Base-by-base conservation (phyloP, 2,329 filamentous ascomycete genomes). In the Huntiella omanensis region DNA sequence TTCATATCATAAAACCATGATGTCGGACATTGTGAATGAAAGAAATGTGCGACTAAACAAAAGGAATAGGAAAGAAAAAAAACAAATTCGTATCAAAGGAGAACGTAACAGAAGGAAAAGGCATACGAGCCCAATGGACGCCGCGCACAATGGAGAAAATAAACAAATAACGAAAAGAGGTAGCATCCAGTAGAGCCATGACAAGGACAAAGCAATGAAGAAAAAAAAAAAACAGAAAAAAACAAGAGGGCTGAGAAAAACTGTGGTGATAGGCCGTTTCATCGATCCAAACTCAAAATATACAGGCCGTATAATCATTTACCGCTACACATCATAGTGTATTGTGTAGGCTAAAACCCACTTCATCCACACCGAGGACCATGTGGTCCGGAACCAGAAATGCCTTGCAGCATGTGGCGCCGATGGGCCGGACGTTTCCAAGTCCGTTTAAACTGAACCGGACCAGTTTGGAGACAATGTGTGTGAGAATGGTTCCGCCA, bases 11-110 rank as follows among this genome's bases (percentile, higher is more conserved):
- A 33, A 33, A 43, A 43, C 17, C 28, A 16, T 43, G 22, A 43
- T 43, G 40, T 34, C 40, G 34, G 40, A 43, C 32, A 34, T 17
- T 41, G n/a, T 38, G n/a, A 17, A 28, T 38, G n/a, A 17, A 28
- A 47, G n/a, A 47, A 28, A 43, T 34, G 19, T 12, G 37, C 17
- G 35, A 35, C 34, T 22, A 43, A 38, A 43, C 32, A 32, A 33
- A 43, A 33, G 32, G 22, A 47, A 36, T 17, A 47, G 36, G 45
- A 34, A 50, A 50, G 50, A 53, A 51, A 53, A 53, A 49, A 49
- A 45, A 52, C 52, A 53, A 52, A 53, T 51, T 51, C 49, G 50
- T 28, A 5, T 41, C 46, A 48, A 50, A 47, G 42, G 17, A 47
- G 38, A 47, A 38, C 33, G 35, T 36, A 47, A 43, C 45, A 40